Evolutionary conservation across 352 stramenopile species (phyloP), one percentile per base, ranked within the genome.

Genomic region (Hyaloperonospora arabidopsidis): DNA sequence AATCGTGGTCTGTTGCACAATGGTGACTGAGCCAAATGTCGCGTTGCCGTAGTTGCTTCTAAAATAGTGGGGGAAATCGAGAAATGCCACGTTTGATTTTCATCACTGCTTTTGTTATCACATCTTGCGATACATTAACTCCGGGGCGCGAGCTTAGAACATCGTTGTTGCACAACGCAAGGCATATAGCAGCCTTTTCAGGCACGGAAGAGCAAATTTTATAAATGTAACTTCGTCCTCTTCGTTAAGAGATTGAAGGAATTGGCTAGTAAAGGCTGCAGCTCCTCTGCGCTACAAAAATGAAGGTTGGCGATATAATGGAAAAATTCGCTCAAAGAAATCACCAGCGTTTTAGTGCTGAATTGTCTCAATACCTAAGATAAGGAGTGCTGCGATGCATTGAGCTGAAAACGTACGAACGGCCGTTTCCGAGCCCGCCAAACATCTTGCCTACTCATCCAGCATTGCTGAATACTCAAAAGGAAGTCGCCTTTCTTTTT

Each of bases 251-350:
- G 77, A 72, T 21, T 72, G 72, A 57, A 91, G 66, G 44, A 92
- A 85, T 28, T 81, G 76, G 47, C 72, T 82, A 18, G 92, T 84
- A 1, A 76, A 72, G 15, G 73, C 72, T 15, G 77, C 80, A 22
- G 72, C 74, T 13, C 83, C 80, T 38, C 76, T 83, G n/a, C 83
- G 64, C 36, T 89, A 71, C 2, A 81, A 46, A 47, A 69, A 64
- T 14, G 65, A 68, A 18, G 83, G 77, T 46, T 93, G 83, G 0
- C 67, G 70, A 44, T 77, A 89, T 7, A 93, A 51, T 18, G 77
- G 81, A 54, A 91, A 91, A 3, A 93, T 25, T 28, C 79, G 68
- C 32, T 88, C 65, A 32, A 93, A 88, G 14, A 93, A 70, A 6
- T 67, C 50, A 14, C 78, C 71, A 3, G 66, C 63, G 14, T 78